phyloP scores from a whole-genome alignment of 148 eudicot species.

The Selenicereus undatus region DNA sequence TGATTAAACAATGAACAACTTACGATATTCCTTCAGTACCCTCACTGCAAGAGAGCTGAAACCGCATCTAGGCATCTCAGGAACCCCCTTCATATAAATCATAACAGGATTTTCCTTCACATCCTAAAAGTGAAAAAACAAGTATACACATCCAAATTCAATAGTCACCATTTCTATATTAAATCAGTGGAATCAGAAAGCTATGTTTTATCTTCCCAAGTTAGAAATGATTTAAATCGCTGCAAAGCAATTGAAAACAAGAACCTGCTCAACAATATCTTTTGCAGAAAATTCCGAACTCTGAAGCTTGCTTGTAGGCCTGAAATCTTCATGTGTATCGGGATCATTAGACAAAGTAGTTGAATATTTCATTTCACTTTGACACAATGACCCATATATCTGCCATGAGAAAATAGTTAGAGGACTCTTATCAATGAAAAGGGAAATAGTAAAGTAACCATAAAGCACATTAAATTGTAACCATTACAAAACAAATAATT shows the following conservation, averaged over 20 bases:
- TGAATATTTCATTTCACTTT: slow-evolving; percentile 48
- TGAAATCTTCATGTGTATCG: slow-evolving; percentile 90
- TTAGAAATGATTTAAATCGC: background rate
- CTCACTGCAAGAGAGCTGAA: slow-evolving; percentile 90
- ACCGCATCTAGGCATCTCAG: slow-evolving; percentile 85
- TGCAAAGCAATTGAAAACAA: background rate
- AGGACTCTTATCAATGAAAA: too few relatives aligned
- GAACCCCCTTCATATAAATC: slow-evolving; percentile 94
- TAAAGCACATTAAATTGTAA: background rate
- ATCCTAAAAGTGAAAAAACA: slow-evolving; percentile 45
- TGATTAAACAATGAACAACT: slow-evolving; percentile 26
- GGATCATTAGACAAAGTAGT: slow-evolving; percentile 69
- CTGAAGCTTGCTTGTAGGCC: slow-evolving; percentile 64
- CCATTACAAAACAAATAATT: background rate
- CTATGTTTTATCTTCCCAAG: background rate
- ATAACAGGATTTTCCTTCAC: slow-evolving; percentile 83
- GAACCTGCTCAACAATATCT: slow-evolving; percentile 88
- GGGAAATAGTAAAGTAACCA: background rate
- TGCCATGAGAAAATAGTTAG: slow-evolving; percentile 24
- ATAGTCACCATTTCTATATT: background rate
- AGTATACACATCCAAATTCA: slow-evolving; percentile 3
- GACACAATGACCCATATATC: slow-evolving; percentile 50
- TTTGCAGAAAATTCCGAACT: slow-evolving; percentile 47
- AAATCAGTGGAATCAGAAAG: background rate
- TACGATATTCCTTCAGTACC: slow-evolving; percentile 72